A percentile compares a stretch with the other conserved stretches of the same genome.
Evolutionary conservation across 805 yeast genomes (phyloP).

Genomic region (Wickerhamiella australiensis): DNA sequence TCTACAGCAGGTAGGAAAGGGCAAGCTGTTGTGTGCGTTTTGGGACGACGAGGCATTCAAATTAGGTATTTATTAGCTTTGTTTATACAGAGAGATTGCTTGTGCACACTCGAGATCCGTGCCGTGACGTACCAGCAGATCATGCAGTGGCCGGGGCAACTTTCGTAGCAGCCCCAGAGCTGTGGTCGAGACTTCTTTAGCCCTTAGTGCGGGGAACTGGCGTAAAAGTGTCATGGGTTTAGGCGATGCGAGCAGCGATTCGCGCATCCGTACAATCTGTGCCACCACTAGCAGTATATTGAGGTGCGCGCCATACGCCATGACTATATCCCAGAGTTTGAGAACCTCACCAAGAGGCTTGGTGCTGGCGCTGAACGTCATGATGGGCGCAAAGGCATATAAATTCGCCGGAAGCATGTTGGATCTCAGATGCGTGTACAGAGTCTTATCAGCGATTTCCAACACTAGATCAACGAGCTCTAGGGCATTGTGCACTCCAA

Average conservation of each 20-base stretch:
- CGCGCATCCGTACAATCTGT: constrained; percentile 59
- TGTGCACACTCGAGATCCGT: constrained; percentile 31
- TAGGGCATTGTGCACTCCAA: constrained; percentile 70
- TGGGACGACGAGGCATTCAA: constrained; percentile 42
- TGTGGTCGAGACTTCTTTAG: constrained; percentile 61
- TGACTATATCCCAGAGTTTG: constrained; percentile 77
- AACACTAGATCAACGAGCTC: constrained; percentile 62
- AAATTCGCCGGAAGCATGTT: constrained; percentile 70
- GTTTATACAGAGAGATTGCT: background rate
- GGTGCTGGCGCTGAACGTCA: constrained; percentile 79
- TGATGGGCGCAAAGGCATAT: constrained; percentile 59
- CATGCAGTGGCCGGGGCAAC: constrained; percentile 55
- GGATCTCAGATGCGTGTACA: constrained; percentile 46
- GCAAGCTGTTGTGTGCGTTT: constrained; percentile 56
- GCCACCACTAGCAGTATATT: constrained; percentile 76
- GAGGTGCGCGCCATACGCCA: constrained; percentile 85
- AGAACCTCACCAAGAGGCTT: constrained; percentile 69
- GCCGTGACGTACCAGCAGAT: constrained; percentile 50
- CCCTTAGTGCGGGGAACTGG: constrained; percentile 58
- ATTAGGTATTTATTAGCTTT: constrained; percentile 24
- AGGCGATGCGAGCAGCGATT: constrained; percentile 42
- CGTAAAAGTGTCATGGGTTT: constrained; percentile 68
- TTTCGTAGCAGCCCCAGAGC: constrained; percentile 70
- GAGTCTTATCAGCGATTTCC: constrained; percentile 57
- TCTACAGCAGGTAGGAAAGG: constrained; percentile 20